Percentiles rank a stretch among this genome's conserved stretches.
Evolutionary conservation across 2,329 filamentous ascomycete genomes (phyloP).

Genomic region (Microsporum audouinii): DNA sequence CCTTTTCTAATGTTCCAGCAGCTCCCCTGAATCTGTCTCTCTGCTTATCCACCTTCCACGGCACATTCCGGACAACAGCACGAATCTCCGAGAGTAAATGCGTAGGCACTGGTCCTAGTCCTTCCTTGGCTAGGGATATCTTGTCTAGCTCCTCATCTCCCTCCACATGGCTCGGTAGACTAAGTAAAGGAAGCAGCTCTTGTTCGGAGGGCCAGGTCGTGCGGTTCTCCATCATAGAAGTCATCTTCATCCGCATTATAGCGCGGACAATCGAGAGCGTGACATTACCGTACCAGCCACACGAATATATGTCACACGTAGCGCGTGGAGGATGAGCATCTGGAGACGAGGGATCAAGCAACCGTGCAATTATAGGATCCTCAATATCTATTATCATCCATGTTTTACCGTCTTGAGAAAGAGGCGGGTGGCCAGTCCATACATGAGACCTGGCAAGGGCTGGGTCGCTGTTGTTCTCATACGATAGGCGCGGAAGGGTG

Average conservation of each 20-base stretch:
- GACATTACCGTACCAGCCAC: conserved; percentile 78
- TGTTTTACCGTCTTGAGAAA: conserved; percentile 70
- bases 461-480: conserved; percentile 7
- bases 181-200: conserved; percentile 28
- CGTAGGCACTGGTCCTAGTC: conserved; percentile 17
- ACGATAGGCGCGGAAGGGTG: conserved; percentile 14
- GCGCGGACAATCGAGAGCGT: conserved; percentile 73
- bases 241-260: conserved; percentile 79
- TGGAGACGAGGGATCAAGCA: conserved; percentile 53
- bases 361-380: conserved; percentile 57
- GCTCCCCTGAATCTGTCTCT: conserved; percentile 5
- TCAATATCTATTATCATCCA: conserved; percentile 92
- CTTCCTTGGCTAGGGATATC: conserved; percentile 16
- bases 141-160: conserved; percentile 13
- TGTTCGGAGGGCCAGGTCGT: conserved; percentile 20
- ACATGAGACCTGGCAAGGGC: conserved; percentile 44
- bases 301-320: conserved; percentile 48
- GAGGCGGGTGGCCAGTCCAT: conserved; percentile 62
- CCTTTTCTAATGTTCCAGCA: conserved; percentile 5
- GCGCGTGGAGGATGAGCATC: conserved; percentile 42
- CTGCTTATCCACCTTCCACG: conserved; percentile 9
- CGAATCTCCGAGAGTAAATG: conserved; percentile 29
- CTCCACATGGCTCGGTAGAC: conserved; percentile 28
- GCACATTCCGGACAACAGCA: conserved; percentile 24
- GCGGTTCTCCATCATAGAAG: conserved; percentile 44